Conservation (phyloP, 2,329 filamentous ascomycete genomes). For the Celoporthe dispersa region DNA sequence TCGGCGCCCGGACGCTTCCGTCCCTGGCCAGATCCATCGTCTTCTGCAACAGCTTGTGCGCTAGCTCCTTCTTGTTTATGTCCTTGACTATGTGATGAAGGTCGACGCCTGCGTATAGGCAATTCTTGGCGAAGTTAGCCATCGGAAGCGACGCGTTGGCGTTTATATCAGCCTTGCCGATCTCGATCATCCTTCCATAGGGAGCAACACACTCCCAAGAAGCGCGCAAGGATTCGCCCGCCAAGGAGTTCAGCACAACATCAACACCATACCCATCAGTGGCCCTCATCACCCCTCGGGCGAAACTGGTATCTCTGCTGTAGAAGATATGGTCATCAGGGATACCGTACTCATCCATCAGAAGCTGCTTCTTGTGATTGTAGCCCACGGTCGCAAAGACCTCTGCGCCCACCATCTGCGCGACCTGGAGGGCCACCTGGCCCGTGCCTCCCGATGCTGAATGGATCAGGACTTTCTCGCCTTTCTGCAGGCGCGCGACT, state of each 20-base stretch:
- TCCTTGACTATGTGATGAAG: background rate
- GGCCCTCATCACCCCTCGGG: conserved; percentile 6
- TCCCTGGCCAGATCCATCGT: conserved; percentile 22
- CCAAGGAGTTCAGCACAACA: conserved; percentile 26
- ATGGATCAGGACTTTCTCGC: conserved; percentile 46
- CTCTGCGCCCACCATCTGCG: conserved; percentile 40
- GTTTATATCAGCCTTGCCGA: conserved; percentile 47
- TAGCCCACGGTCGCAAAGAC: conserved; percentile 45
- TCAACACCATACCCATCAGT: conserved; percentile 27
- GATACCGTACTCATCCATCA: conserved; percentile 42
- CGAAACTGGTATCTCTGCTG: conserved; percentile 7
- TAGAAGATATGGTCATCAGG: conserved; percentile 43
- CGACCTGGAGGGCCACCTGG: conserved; percentile 46
- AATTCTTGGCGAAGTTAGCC: conserved; percentile 45
- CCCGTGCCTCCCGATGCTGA: conserved; percentile 47
- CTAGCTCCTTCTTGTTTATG: conserved; percentile 9
- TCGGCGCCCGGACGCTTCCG: background rate
- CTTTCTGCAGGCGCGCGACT: conserved; percentile 34
- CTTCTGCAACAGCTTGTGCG: conserved; percentile 17
- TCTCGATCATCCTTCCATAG: conserved; percentile 50
- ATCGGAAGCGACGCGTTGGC: conserved; percentile 47
- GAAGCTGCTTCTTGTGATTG: conserved; percentile 39
- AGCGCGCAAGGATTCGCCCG: conserved; percentile 43
- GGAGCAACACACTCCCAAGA: conserved; percentile 50
- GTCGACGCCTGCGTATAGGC: conserved; percentile 42